Evolutionary conservation across 352 stramenopile species (phyloP).

Genomic region (Pythium sp.): DNA sequence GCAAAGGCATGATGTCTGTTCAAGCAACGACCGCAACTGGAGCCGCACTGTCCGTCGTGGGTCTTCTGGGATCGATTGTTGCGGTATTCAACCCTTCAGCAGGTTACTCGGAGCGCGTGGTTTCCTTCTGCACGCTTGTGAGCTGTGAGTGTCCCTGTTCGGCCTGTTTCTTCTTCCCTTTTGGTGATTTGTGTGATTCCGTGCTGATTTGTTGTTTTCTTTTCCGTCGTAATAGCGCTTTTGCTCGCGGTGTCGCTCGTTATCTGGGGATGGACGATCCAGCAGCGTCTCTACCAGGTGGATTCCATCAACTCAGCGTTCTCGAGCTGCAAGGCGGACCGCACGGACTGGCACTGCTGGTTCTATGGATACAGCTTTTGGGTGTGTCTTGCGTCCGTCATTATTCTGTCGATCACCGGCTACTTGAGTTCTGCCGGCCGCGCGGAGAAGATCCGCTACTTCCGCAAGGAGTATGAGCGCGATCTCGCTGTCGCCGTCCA

Average conservation of each 20-base stretch:
- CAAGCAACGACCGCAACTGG: slow-evolving; percentile 65
- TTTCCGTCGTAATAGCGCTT: slow-evolving; percentile 32
- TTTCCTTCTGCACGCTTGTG: slow-evolving; percentile 81
- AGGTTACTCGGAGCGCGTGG: slow-evolving; percentile 65
- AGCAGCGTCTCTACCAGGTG: slow-evolving; percentile 78
- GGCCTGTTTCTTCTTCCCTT: neutral
- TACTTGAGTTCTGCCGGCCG: slow-evolving; percentile 79
- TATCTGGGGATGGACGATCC: slow-evolving; percentile 73
- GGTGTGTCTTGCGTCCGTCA: slow-evolving; percentile 78
- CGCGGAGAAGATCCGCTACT: slow-evolving; percentile 84
- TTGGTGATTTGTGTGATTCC: slow-evolving; percentile 19
- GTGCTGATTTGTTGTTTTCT: slow-evolving; percentile 5
- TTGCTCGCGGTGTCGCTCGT: slow-evolving; percentile 71
- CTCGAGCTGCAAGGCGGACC: slow-evolving; percentile 66
- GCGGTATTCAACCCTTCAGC: slow-evolving; percentile 76
- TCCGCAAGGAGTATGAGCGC: slow-evolving; percentile 79
- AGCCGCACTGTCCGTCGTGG: slow-evolving; percentile 55
- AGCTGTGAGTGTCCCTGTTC: slow-evolving; percentile 52
- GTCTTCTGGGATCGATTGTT: slow-evolving; percentile 61
- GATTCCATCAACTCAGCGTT: slow-evolving; percentile 79
- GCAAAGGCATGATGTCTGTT: slow-evolving; percentile 65
- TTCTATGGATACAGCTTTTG: slow-evolving; percentile 88
- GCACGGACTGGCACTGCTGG: slow-evolving; percentile 75
- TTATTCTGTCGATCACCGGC: slow-evolving; percentile 70
- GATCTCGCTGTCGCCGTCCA: slow-evolving; percentile 76